These are phyloP conservation scores for Cydonia oblonga DNA, from an alignment of 331 rosid species.

Conservation along the genomic window DNA sequence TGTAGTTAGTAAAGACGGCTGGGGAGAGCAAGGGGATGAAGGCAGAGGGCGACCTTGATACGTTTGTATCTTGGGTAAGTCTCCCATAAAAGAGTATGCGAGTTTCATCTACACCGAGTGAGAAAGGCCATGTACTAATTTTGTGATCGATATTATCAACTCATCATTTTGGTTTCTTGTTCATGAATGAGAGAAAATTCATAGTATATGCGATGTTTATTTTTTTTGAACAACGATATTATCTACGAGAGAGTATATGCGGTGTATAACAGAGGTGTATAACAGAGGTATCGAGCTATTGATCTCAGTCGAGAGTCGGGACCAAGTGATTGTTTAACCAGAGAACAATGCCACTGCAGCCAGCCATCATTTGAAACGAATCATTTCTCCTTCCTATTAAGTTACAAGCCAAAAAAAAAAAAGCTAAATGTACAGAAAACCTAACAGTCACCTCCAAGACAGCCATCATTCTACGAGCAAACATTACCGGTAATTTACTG, in stretches of 20 bases:
- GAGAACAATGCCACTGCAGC: neutral
- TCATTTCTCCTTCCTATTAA: neutral
- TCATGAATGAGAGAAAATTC: neutral
- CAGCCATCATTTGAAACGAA: neutral
- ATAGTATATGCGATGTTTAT: neutral
- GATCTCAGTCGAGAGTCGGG: neutral
- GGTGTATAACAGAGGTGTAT: no score
- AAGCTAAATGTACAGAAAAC: no score
- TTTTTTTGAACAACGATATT: no score
- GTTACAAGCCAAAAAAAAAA: neutral
- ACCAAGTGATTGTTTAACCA: neutral
- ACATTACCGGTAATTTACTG: no score
- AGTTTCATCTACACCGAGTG: conserved; percentile 14
- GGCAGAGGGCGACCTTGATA: conserved; percentile 3
- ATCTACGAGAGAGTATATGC: no score
- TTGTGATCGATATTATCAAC: conserved; percentile 1
- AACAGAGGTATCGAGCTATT: neutral
- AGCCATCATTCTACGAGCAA: no score
- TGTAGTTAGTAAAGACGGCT: conserved; percentile 11
- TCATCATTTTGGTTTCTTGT: neutral
- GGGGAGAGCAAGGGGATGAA: conserved; percentile 15
- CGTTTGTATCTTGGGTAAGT: neutral
- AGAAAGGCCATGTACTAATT: conserved; percentile 10
- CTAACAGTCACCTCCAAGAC: no score
- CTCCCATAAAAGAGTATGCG: neutral